Percentiles rank a stretch among this genome's conserved stretches.
These are phyloP conservation scores for Protomyces pachydermus DNA, from an alignment of 1,139 yeast genomes.

Conservation along the genomic window DNA sequence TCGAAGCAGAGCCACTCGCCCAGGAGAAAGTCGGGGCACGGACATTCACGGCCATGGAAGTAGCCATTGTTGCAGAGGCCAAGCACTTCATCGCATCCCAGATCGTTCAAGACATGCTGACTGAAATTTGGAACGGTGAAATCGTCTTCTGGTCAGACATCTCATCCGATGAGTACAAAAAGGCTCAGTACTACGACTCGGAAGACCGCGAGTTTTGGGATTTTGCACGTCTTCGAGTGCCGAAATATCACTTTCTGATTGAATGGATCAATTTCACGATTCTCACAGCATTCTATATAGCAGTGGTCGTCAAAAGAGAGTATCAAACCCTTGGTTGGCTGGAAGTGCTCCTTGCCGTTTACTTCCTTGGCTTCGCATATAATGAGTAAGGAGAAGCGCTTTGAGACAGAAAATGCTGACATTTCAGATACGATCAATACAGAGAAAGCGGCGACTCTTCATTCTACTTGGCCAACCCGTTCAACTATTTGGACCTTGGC, in stretches of 20 bases:
- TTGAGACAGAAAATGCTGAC: not conserved
- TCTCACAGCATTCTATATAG: slow-evolving; percentile 36
- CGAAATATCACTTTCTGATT: slow-evolving; percentile 37
- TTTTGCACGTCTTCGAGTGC: slow-evolving; percentile 39
- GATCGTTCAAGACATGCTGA: slow-evolving; percentile 36
- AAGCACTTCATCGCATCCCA: slow-evolving; percentile 36
- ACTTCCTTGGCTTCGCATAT: slow-evolving; percentile 39
- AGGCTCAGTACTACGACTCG: slow-evolving; percentile 34
- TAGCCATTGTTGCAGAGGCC: slow-evolving; percentile 37
- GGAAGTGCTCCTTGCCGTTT: slow-evolving; percentile 37
- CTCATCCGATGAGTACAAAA: slow-evolving; percentile 34
- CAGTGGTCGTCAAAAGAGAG: slow-evolving; percentile 31
- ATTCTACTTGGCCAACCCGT: slow-evolving; percentile 37
- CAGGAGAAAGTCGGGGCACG: slow-evolving; percentile 5
- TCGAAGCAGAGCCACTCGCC: not conserved
- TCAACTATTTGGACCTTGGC: slow-evolving; percentile 38
- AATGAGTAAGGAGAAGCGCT: slow-evolving; percentile 29
- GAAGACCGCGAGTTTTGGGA: slow-evolving; percentile 32
- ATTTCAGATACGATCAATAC: slow-evolving; percentile 37
- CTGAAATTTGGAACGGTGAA: slow-evolving; percentile 39
- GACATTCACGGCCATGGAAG: slow-evolving; percentile 36
- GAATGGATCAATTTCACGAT: slow-evolving; percentile 38
- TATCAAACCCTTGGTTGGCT: slow-evolving; percentile 29
- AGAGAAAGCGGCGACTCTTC: slow-evolving; percentile 37
- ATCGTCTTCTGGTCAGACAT: slow-evolving; percentile 40